Evolutionary conservation across 2,329 filamentous ascomycete genomes (phyloP).

Genomic region (Exophiala bonariae): DNA sequence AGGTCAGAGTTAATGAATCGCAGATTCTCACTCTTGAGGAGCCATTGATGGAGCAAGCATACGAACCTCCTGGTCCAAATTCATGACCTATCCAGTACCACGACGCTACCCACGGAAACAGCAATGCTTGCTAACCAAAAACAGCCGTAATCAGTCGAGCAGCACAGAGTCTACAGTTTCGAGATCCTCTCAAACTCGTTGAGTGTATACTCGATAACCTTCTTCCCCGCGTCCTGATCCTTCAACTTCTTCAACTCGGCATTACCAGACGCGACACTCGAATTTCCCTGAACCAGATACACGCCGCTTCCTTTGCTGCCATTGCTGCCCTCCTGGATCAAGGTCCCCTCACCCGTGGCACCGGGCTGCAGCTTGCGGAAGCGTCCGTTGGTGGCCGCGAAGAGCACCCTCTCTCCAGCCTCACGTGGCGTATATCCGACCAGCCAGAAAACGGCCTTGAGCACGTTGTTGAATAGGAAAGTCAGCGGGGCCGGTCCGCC

Average conservation of each 20-base stretch:
- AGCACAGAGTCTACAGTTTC: background rate
- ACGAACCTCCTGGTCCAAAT: too few relatives aligned
- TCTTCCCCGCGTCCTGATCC: conserved; percentile 29
- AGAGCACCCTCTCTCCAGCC: conserved; percentile 48
- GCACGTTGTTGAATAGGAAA: conserved; percentile 9
- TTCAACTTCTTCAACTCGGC: conserved; percentile 31
- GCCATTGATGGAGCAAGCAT: too few relatives aligned
- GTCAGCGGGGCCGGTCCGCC: conserved; percentile 23
- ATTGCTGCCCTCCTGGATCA: conserved; percentile 29
- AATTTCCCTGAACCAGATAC: conserved; percentile 33
- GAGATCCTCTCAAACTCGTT: conserved; percentile 21
- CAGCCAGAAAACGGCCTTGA: conserved; percentile 11
- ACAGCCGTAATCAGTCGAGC: too few relatives aligned
- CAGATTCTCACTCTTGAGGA: too few relatives aligned
- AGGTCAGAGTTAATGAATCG: too few relatives aligned
- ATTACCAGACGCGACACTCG: conserved; percentile 26
- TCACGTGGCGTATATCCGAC: conserved; percentile 33
- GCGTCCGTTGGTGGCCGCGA: conserved; percentile 38
- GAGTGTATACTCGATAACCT: conserved; percentile 35
- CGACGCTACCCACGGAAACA: too few relatives aligned
- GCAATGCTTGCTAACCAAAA: too few relatives aligned
- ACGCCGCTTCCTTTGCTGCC: conserved; percentile 26
- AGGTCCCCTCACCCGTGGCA: conserved; percentile 18
- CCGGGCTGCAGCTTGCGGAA: conserved; percentile 27
- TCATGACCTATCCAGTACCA: too few relatives aligned